Base-by-base conservation (phyloP, 257 asterid species). In the Parsonsia alboflavescens region DNA sequence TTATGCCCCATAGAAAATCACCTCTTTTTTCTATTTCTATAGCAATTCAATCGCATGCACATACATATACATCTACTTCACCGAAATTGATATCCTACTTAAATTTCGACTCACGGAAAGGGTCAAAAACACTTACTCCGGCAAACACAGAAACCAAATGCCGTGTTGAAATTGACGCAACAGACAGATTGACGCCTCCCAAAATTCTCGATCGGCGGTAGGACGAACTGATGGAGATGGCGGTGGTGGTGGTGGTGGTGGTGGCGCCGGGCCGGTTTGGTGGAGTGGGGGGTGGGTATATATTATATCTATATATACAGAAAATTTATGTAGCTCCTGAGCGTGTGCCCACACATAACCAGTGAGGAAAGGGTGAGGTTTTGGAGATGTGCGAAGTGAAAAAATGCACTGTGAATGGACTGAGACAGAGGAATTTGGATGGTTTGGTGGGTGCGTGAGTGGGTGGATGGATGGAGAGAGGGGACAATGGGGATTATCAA, bases 1-100 rank as follows among this genome's bases (percentile, higher is more conserved):
- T 85, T 85, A 68, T 85, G 83, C 82, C 84, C 87, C 89, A 82
- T 82, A 26, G 74, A 44, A 33, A 16, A 49, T 41, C 59, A 79
- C 52, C 68, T 39, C 21, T 65, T 22, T 42, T 7, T 42, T 33
- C 56, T 50, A 2, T 21, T 71, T 73, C 72, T 77, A 78, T 42
- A 58, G 67, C 70, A 68, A 83, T 50, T 30, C 68, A 75, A 73
- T 78, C 73, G 48, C 72, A 80, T 71, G 75, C 81, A 76, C 56
- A 79, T 49, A 71, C 66, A 59, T 24, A 67, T 66, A 67, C 41
- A 58, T 26, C 22, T 54, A 54, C 0, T 28, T 30, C 75, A 50
- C 71, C 33, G n/a, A 10, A 52, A 44, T 2, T 49, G 17, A 69
- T 24, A 9, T 46, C 61, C 28, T 54, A 41, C 39, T 57, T 33